Evolutionary conservation across 352 stramenopile species (phyloP).

Genomic region (Pythium monospermum): DNA sequence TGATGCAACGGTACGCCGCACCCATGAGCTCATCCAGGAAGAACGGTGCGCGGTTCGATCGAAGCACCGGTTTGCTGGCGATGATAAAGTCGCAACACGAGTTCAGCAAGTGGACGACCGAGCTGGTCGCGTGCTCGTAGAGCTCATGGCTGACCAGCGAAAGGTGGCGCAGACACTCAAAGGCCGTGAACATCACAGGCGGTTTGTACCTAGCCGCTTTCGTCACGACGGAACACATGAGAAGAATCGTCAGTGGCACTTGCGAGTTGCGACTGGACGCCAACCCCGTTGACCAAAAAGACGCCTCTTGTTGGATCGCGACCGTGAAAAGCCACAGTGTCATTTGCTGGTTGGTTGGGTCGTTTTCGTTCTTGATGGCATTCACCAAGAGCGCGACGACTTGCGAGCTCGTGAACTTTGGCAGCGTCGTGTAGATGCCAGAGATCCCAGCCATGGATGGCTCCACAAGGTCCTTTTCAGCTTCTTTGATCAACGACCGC

Average conservation of each 20-base stretch:
- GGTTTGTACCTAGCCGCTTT: slow-evolving; percentile 81
- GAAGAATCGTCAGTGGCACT: slow-evolving; percentile 78
- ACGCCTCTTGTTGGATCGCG: slow-evolving; percentile 82
- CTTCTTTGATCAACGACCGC: slow-evolving; percentile 73
- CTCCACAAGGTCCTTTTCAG: slow-evolving; percentile 63
- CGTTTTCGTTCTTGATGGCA: slow-evolving; percentile 72
- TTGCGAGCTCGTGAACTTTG: slow-evolving; percentile 83
- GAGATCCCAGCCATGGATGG: slow-evolving; percentile 57
- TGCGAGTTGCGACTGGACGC: slow-evolving; percentile 82
- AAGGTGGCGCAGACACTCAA: slow-evolving; percentile 80
- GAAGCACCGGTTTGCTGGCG: slow-evolving; percentile 63
- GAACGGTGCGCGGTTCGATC: slow-evolving; percentile 67
- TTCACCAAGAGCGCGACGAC: slow-evolving; percentile 80
- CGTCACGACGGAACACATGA: slow-evolving; percentile 79
- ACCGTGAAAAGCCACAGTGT: slow-evolving; percentile 85
- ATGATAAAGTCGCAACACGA: slow-evolving; percentile 85
- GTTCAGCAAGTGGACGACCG: slow-evolving; percentile 77
- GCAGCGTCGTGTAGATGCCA: slow-evolving; percentile 73
- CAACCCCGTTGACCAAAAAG: slow-evolving; percentile 74
- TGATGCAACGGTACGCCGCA: slow-evolving; percentile 73
- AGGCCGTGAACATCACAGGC: slow-evolving; percentile 79
- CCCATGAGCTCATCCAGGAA: slow-evolving; percentile 84
- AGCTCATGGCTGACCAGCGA: slow-evolving; percentile 74
- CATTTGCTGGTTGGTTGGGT: slow-evolving; percentile 88
- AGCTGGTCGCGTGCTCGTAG: slow-evolving; percentile 69